Base-by-base conservation (phyloP, 2,329 filamentous ascomycete genomes). In the Rhinocladiella similis region DNA sequence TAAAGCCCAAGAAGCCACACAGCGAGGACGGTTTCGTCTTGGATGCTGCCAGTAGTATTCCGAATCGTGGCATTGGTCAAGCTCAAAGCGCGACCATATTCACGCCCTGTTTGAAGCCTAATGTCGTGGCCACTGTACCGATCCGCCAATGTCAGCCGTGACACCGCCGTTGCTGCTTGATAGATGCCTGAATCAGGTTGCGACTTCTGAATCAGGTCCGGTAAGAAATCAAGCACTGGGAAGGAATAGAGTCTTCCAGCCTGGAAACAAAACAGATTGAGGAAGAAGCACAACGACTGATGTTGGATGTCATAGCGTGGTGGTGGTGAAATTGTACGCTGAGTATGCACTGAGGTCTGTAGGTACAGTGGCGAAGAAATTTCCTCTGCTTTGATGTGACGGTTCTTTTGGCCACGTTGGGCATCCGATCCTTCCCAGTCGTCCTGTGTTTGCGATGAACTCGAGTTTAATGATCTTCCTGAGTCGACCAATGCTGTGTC, bases 1-100 rank as follows among this genome's bases (percentile, higher is more conserved):
- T 65, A 65, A 12, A 63, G 54, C 5, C 61, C 59, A 14, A 65
- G 52, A 12, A 65, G 57, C 63, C 63, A 65, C 9, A 65, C 63
- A 12, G 63, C 59, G 20, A 63, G 50, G 5, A 65, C 53, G 12
- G 61, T 59, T 27, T 63, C 63, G 47, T 65, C 63, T 54, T 63
- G 58, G 36, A 62, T 57, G 29, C 54, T 59, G 5, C 47, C 56
- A 36, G 49, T 47, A 33, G 29, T 56, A 41, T 63, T 54, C 9
- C 56, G 56, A 22, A 63, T 56, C 12, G 59, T 60, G 10, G 52
- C 51, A 10, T 56, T 56, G 38, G 61, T 54, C 35, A 59, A 52
- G 18, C 35, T 54, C 16, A 65, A 41, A 10, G 63, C 63, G 25
- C 59, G 49, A 36, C 54, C 55, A 46, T 65, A 65, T 29, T 65